Percentiles rank a stretch among this genome's conserved stretches.
phyloP scores from a whole-genome alignment of 768 basidiomycete species.

The Suillus spraguei region DNA sequence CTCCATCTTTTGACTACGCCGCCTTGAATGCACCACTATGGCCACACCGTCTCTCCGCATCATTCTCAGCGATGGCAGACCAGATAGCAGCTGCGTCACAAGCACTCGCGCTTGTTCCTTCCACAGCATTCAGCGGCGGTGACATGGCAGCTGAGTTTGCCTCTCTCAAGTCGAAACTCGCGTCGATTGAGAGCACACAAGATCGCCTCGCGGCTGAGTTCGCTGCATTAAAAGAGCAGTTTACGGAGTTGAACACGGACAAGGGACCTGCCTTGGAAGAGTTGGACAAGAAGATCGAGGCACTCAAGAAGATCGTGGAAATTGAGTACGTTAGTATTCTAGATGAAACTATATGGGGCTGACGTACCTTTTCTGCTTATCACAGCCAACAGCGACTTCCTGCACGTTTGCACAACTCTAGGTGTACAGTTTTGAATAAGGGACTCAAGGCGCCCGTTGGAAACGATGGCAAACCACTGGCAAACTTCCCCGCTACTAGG shows the following conservation, averaged over 20 bases:
- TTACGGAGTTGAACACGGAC: slow-evolving; percentile 19
- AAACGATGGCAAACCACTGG: slow-evolving; percentile 37
- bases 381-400: slow-evolving; percentile 41
- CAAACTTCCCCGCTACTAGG: slow-evolving; percentile 39
- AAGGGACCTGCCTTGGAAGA: slow-evolving; percentile 30
- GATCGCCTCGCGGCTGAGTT: slow-evolving; percentile 35
- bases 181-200: slow-evolving; percentile 37
- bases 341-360: neutral
- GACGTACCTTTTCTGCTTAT: neutral
- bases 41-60: slow-evolving; percentile 38
- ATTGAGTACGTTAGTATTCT: slow-evolving; percentile 34
- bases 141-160: slow-evolving; percentile 19
- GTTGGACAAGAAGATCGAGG: slow-evolving; percentile 39
- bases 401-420: slow-evolving; percentile 38
- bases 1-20: slow-evolving; percentile 10
- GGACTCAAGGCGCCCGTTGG: slow-evolving; percentile 32
- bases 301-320: slow-evolving; percentile 31
- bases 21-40: slow-evolving; percentile 22
- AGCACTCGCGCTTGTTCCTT: slow-evolving; percentile 34
- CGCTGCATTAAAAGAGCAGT: slow-evolving; percentile 29
- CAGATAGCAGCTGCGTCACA: slow-evolving; percentile 45
- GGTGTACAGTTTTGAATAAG: slow-evolving; percentile 35
- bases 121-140: slow-evolving; percentile 23
- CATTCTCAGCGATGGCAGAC: slow-evolving; percentile 41
- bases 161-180: slow-evolving; percentile 29